Base-by-base conservation (phyloP, 2,329 filamentous ascomycete species). In the Botrytis medusae region DNA sequence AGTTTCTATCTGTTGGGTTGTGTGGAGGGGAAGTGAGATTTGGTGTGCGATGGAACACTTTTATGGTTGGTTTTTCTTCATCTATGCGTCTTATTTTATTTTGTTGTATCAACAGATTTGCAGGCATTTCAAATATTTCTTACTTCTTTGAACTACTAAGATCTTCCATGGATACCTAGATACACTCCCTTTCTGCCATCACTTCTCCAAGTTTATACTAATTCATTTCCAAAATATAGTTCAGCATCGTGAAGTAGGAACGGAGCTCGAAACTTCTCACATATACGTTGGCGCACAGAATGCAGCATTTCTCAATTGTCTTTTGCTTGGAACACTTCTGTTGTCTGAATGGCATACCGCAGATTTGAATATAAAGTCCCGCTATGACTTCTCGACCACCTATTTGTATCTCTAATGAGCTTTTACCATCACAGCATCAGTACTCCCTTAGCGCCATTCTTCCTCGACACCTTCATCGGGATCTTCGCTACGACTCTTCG, bases 41-140 rank as follows among this genome's bases (percentile, higher is more conserved):
- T n/a, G 5, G 25, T 54, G 12, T 54, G 12, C 7, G n/a, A 18
- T 54, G 25, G 48, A 25, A 37, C 34, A 34, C 34, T 34, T 34
- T 34, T 34, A 34, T 34, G 34, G 34, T 34, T 34, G 34, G 34
- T 34, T 34, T 4, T 22, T 51, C 4, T 6, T n/a, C 48, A 51
- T 51, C 48, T n/a, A 9, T 44, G 42, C 16, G 2, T 44, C 16
- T 44, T 44, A 12, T 44, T 44, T 44, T 18, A 12, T 14, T 18
- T 2, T 0, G 10, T 1, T 7, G 3, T n/a, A n/a, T n/a, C n/a
- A n/a, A 44, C 16, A 10, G 42, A 16, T 14, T 16, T 10, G 2
- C 42, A 18, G 42, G 16, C 3, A 44, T 44, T 18, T 1, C 12
- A 18, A 44, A 18, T 44, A 4, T 44, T 44, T 16, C 42, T 16